phyloP scores from a whole-genome alignment of 352 stramenopile genomes.

The Phytophthora ramorum region DNA sequence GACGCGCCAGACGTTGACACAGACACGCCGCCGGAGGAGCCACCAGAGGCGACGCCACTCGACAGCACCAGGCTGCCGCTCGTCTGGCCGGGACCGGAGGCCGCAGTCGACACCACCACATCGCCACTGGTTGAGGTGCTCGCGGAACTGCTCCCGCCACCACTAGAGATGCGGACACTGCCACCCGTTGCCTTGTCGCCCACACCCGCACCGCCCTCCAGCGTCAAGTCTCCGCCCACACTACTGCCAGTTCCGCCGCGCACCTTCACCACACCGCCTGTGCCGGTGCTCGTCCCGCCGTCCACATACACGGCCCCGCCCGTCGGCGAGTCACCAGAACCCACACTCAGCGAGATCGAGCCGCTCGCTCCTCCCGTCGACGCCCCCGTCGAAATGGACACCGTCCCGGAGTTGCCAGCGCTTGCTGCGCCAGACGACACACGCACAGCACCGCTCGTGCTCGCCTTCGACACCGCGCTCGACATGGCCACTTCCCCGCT shows the following conservation, averaged over 20 bases:
- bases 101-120: conserved; percentile 5
- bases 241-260: background rate
- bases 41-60: too few relatives aligned
- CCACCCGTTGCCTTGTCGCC: conserved; percentile 1
- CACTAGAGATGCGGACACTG: conserved; percentile 11
- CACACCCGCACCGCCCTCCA: background rate
- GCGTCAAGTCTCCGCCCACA: background rate
- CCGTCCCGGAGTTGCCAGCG: background rate
- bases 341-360: conserved; percentile 13
- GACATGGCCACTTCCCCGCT: too few relatives aligned
- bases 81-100: background rate
- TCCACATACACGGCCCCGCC: background rate
- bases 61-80: background rate
- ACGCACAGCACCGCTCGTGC: conserved; percentile 12
- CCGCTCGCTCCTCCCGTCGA: background rate
- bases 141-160: background rate
- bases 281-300: background rate
- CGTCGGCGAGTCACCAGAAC: background rate
- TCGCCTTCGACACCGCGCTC: too few relatives aligned
- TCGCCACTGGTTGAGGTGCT: conserved; percentile 5
- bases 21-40: background rate
- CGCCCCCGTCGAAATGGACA: conserved; percentile 12
- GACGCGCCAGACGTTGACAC: background rate
- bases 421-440: background rate
- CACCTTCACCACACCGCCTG: background rate